Conservation (phyloP, 495 filamentous ascomycete genomes). For the Penicillium verhagenii region DNA sequence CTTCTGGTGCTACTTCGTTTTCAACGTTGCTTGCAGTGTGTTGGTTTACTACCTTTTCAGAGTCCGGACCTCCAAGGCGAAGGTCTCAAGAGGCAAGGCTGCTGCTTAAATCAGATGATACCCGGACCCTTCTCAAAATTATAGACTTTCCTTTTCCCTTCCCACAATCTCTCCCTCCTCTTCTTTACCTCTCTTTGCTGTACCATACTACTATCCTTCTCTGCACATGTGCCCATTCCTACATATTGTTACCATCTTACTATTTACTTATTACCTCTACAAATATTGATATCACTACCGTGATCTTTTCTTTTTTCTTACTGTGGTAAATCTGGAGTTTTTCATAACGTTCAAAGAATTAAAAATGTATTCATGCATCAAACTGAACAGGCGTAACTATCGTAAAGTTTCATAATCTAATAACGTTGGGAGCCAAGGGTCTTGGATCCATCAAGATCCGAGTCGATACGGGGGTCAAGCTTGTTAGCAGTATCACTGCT, state of each 20-base stretch:
- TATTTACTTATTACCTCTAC: neutral
- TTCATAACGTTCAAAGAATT: too few species aligned
- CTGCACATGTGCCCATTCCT: neutral
- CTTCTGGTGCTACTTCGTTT: constrained; percentile 59
- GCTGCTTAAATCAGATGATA: neutral
- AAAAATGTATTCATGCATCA: neutral
- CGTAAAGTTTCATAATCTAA: constrained; percentile 9
- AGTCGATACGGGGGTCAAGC: constrained; percentile 41
- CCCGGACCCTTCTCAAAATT: neutral
- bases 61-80: constrained; percentile 36
- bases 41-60: constrained; percentile 67
- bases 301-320: too few species aligned
- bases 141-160: neutral
- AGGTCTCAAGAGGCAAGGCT: neutral
- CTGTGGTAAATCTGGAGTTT: too few species aligned
- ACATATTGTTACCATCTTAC: neutral
- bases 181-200: neutral
- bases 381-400: constrained; percentile 9
- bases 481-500: constrained; percentile 55
- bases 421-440: constrained; percentile 18
- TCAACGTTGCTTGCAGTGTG: constrained; percentile 64
- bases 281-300: too few species aligned
- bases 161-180: neutral
- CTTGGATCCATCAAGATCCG: constrained; percentile 20
- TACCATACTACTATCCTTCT: neutral